These are phyloP conservation scores for Colletotrichum tropicicola DNA, from an alignment of 2,329 filamentous ascomycete genomes.

Conservation along the genomic window DNA sequence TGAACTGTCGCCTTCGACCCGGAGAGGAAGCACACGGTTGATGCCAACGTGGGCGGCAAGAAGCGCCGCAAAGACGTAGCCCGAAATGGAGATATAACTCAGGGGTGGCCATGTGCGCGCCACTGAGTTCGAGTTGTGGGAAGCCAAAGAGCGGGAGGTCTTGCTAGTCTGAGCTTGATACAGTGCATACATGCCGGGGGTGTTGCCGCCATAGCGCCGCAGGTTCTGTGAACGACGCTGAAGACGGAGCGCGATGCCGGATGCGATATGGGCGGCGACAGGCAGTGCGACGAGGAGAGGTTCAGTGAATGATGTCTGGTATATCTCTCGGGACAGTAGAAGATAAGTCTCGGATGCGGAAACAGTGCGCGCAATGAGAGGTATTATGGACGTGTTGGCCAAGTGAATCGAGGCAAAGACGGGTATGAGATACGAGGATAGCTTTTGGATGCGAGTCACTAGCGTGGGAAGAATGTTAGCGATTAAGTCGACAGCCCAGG, in stretches of 20 bases:
- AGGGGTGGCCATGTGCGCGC: slow-evolving; percentile 72
- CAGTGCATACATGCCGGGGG: slow-evolving; percentile 57
- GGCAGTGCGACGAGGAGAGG: slow-evolving; percentile 82
- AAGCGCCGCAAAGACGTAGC: slow-evolving; percentile 74
- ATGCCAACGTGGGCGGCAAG: slow-evolving; percentile 77
- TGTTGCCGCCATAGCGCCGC: slow-evolving; percentile 77
- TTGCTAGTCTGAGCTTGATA: slow-evolving; percentile 42
- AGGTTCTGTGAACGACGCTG: slow-evolving; percentile 78
- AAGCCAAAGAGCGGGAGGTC: slow-evolving; percentile 41
- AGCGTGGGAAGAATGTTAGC: slow-evolving; percentile 4
- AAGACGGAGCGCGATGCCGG: slow-evolving; percentile 80
- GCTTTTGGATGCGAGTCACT: slow-evolving; percentile 84
- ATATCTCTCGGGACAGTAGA: slow-evolving; percentile 89
- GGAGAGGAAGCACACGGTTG: slow-evolving; percentile 79
- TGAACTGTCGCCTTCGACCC: slow-evolving; percentile 85
- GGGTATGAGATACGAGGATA: slow-evolving; percentile 86
- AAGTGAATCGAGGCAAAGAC: slow-evolving; percentile 82
- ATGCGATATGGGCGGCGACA: slow-evolving; percentile 77
- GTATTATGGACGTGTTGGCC: slow-evolving; percentile 83
- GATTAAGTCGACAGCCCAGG: slow-evolving; percentile 33
- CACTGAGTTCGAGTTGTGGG: slow-evolving; percentile 32
- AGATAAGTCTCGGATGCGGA: slow-evolving; percentile 84
- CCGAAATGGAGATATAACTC: slow-evolving; percentile 75
- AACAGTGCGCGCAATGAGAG: slow-evolving; percentile 77
- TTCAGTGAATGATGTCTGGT: slow-evolving; percentile 85